Percentiles rank a stretch among this genome's conserved stretches.
Evolutionary conservation across 1,284 basidiomycete genomes (phyloP).

Genomic region (Trichosporon asahii): DNA sequence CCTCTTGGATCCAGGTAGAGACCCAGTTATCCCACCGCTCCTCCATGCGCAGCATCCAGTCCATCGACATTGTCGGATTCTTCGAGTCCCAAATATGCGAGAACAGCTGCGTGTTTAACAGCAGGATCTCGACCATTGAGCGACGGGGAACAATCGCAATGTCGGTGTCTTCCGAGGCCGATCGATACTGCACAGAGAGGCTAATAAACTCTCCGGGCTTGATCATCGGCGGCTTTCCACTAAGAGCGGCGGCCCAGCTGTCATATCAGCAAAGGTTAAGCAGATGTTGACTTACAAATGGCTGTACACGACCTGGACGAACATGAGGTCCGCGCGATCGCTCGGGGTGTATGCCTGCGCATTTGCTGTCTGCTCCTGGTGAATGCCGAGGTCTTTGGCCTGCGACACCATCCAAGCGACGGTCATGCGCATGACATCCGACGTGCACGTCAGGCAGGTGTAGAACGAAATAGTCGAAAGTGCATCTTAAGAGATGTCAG

Average conservation of each 20-base stretch:
- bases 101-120: constrained; percentile 25
- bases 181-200: background rate
- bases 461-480: constrained; percentile 22
- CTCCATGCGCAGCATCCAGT: constrained; percentile 23
- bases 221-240: constrained; percentile 15
- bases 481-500: constrained; percentile 21
- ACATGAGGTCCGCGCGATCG: constrained; percentile 26
- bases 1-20: constrained; percentile 16
- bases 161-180: constrained; percentile 14
- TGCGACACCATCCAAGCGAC: constrained; percentile 26
- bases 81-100: constrained; percentile 20
- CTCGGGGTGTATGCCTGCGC: constrained; percentile 16
- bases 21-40: constrained; percentile 22
- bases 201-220: constrained; percentile 23
- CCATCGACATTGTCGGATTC: constrained; percentile 17
- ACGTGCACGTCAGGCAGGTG: constrained; percentile 17
- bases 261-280: background rate
- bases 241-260: constrained; percentile 21
- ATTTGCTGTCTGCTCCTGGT: constrained; percentile 15
- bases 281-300: constrained; percentile 18
- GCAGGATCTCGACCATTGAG: constrained; percentile 21
- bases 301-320: constrained; percentile 20
- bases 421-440: constrained; percentile 15
- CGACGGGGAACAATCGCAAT: constrained; percentile 18
- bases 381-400: constrained; percentile 23